Evolutionary conservation across 1,284 basidiomycete genomes (phyloP).

Genomic region (Anthracocystis panici-leucophaei): DNA sequence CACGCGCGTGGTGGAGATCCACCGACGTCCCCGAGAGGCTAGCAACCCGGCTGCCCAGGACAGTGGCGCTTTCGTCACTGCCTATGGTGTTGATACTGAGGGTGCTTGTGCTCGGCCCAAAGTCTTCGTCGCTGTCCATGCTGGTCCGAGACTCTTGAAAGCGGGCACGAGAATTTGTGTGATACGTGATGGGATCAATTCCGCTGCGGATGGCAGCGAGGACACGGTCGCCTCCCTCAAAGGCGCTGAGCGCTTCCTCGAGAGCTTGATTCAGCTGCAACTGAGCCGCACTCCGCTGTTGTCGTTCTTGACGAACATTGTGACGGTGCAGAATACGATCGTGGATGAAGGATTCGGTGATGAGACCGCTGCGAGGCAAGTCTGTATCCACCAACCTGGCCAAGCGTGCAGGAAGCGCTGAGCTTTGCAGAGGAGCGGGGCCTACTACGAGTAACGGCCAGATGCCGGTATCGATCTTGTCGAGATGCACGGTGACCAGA

Average conservation of each 20-base stretch:
- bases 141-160: slow-evolving; percentile 16
- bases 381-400: slow-evolving; percentile 22
- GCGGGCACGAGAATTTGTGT: background rate
- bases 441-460: slow-evolving; percentile 54
- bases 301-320: slow-evolving; percentile 15
- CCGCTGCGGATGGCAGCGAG: slow-evolving; percentile 35
- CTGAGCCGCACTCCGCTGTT: slow-evolving; percentile 34
- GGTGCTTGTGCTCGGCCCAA: slow-evolving; percentile 42
- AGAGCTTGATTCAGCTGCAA: slow-evolving; percentile 47
- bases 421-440: slow-evolving; percentile 41
- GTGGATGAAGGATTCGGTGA: slow-evolving; percentile 25
- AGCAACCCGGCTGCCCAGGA: slow-evolving; percentile 39
- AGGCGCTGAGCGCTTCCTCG: slow-evolving; percentile 43
- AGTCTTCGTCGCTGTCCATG: slow-evolving; percentile 47
- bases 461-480: slow-evolving; percentile 54
- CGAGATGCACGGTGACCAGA: slow-evolving; percentile 50
- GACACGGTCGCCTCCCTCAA: slow-evolving; percentile 33
- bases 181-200: background rate
- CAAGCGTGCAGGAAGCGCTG: slow-evolving; percentile 16
- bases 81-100: slow-evolving; percentile 50
- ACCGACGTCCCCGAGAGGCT: slow-evolving; percentile 34
- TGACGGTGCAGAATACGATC: slow-evolving; percentile 21
- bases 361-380: slow-evolving; percentile 14
- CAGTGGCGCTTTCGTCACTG: slow-evolving; percentile 52
- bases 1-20: slow-evolving; percentile 18